Evolutionary conservation across 768 basidiomycete species (phyloP).

Genomic region (Pisolithus tinctorius): DNA sequence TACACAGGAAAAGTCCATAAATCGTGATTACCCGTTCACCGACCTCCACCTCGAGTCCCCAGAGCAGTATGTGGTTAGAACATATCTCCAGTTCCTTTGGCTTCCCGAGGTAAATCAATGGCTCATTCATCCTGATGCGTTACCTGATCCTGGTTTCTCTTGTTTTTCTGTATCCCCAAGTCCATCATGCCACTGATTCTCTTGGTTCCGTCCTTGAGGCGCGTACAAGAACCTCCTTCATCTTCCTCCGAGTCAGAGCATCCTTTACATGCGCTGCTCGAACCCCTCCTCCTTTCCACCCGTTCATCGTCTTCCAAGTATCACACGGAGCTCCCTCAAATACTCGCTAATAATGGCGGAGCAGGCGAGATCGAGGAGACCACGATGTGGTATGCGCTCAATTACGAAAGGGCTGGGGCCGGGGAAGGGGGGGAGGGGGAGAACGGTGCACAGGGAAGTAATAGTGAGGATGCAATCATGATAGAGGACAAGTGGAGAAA

Average conservation of each 20-base stretch:
- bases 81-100: constrained; percentile 74
- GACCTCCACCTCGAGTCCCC: constrained; percentile 38
- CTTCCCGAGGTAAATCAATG: constrained; percentile 53
- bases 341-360: constrained; percentile 53
- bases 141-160: no score
- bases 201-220: constrained; percentile 49
- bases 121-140: not conserved
- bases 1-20: constrained; percentile 52
- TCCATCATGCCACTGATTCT: constrained; percentile 63
- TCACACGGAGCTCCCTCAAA: constrained; percentile 51
- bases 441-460: constrained; percentile 24
- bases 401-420: constrained; percentile 48
- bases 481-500: constrained; percentile 48
- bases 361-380: constrained; percentile 60
- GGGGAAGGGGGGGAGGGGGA: constrained; percentile 37
- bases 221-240: constrained; percentile 33
- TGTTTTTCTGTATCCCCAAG: constrained; percentile 28
- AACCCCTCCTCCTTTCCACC: constrained; percentile 57
- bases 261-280: constrained; percentile 52
- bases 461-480: constrained; percentile 21
- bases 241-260: constrained; percentile 33
- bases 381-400: constrained; percentile 72
- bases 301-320: constrained; percentile 54
- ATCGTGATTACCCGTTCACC: constrained; percentile 49
- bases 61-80: constrained; percentile 54